Conservation (phyloP, 345 rosid genomes). For the Microcos paniculata region DNA sequence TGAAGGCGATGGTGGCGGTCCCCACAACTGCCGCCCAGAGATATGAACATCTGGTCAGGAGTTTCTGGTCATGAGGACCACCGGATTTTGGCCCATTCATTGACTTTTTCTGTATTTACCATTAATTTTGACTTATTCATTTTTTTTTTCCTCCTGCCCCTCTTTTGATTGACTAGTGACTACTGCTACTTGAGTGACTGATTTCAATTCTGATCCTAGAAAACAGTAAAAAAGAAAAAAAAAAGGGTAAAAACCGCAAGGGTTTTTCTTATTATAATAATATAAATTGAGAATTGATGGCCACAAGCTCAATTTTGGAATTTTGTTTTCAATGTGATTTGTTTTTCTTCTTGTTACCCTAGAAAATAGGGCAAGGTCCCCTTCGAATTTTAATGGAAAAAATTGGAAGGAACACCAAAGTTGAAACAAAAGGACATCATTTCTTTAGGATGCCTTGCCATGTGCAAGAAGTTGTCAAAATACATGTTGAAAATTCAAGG, state of each 20-base stretch:
- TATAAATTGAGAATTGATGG: neutral
- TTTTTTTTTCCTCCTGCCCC: neutral
- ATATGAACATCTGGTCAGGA: constrained; percentile 51
- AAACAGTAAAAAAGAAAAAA: neutral
- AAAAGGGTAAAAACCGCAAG: neutral
- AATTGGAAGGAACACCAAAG: neutral
- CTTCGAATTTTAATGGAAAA: neutral
- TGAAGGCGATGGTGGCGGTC: constrained; percentile 77
- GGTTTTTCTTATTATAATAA: no score
- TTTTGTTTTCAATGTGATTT: neutral
- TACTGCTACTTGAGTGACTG: neutral
- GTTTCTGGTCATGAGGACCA: constrained; percentile 13
- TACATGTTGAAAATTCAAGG: neutral
- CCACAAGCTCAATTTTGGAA: neutral
- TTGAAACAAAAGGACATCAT: neutral
- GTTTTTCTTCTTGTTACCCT: neutral
- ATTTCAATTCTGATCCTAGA: neutral
- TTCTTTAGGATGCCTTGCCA: neutral
- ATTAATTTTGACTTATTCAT: neutral
- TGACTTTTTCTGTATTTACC: neutral
- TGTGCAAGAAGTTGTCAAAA: constrained; percentile 1
- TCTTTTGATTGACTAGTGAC: neutral
- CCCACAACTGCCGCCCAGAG: constrained; percentile 58
- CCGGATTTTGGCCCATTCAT: constrained; percentile 9
- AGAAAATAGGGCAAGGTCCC: neutral